These are phyloP conservation scores for Penicillium fimorum DNA, from an alignment of 495 filamentous ascomycete species.

Conservation along the genomic window DNA sequence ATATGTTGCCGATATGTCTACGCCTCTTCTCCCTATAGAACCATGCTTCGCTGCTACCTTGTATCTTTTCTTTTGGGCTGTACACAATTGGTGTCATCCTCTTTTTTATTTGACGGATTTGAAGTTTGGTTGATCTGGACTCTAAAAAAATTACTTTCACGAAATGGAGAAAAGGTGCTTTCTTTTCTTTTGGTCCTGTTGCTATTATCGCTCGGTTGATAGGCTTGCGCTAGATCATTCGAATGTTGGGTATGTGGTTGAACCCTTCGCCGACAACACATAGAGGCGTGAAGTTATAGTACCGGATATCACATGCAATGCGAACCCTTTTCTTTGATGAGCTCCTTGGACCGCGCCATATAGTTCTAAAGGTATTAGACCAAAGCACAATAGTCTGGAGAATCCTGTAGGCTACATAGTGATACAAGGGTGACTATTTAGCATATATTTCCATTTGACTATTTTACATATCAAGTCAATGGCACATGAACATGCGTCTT, in stretches of 20 bases:
- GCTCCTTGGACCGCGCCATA: neutral
- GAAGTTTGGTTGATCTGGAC: constrained; percentile 18
- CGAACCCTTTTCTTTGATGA: neutral
- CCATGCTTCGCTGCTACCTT: constrained; percentile 21
- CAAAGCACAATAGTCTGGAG: neutral
- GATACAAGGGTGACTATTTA: neutral
- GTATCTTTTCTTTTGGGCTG: constrained; percentile 20
- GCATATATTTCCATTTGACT: neutral
- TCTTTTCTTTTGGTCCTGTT: constrained; percentile 15
- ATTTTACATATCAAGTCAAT: neutral
- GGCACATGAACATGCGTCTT: neutral
- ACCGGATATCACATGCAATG: neutral
- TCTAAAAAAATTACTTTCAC: constrained; percentile 18
- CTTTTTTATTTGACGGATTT: constrained; percentile 16
- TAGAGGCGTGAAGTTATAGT: neutral
- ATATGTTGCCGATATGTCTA: constrained; percentile 22
- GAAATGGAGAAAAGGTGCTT: constrained; percentile 19
- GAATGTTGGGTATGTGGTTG: neutral
- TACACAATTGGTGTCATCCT: constrained; percentile 8
- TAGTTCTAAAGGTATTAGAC: neutral
- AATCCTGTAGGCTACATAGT: neutral
- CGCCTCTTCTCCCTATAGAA: constrained; percentile 24
- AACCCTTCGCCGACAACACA: neutral
- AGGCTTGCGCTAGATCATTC: neutral
- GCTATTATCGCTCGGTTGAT: neutral